Percentiles rank a stretch among this genome's conserved stretches.
Evolutionary conservation across 805 yeast genomes (phyloP).

Genomic region (Candida pseudofarinosa): DNA sequence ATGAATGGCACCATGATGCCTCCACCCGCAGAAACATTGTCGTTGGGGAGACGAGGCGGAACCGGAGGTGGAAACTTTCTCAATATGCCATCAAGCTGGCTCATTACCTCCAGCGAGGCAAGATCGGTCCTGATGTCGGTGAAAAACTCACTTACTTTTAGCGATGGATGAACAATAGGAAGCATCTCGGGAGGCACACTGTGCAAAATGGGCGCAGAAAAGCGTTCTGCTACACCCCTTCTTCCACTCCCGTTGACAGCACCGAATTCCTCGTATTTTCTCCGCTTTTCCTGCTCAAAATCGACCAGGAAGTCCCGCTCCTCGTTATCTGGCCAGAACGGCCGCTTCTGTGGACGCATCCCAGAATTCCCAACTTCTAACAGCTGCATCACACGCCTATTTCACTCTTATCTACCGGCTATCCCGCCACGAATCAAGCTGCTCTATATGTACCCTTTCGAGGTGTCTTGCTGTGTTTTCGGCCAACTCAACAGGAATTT

Average conservation of each 20-base stretch:
- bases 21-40: slow-evolving; percentile 7
- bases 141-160: slow-evolving; percentile 28
- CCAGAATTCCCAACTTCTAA: not conserved
- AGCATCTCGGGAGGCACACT: slow-evolving; percentile 33
- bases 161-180: slow-evolving; percentile 34
- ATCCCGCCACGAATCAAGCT: too few relatives aligned
- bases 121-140: slow-evolving; percentile 23
- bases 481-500: too few relatives aligned
- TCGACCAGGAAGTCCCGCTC: not conserved
- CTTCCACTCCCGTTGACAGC: not conserved
- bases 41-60: slow-evolving; percentile 24
- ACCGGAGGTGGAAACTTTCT: slow-evolving; percentile 36
- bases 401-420: too few relatives aligned
- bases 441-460: too few relatives aligned
- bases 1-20: slow-evolving; percentile 44
- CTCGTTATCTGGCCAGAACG: not conserved
- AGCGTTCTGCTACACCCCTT: not conserved
- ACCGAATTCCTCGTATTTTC: not conserved
- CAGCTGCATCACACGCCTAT: not conserved
- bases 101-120: slow-evolving; percentile 8
- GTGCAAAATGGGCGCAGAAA: slow-evolving; percentile 23
- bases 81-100: slow-evolving; percentile 22
- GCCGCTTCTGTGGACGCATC: not conserved
- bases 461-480: too few relatives aligned
- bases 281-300: slow-evolving; percentile 1